Conservation (phyloP, 1,139 yeast genomes). For the Entelexis sorbosivorans region DNA sequence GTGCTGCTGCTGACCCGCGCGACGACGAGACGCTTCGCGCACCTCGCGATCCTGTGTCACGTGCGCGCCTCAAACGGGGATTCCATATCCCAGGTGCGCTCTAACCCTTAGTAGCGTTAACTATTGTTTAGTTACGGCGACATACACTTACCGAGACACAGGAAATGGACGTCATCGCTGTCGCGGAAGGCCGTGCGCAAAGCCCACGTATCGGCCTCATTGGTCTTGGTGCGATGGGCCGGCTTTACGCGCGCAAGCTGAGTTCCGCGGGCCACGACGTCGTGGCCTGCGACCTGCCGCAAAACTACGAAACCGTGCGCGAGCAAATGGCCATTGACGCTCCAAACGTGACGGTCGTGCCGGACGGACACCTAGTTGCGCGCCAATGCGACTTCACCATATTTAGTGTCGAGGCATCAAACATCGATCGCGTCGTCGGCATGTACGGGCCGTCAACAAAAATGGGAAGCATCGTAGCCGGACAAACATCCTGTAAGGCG, state of each 20-base stretch:
- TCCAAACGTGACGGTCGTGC: conserved; percentile 44
- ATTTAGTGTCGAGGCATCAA: conserved; percentile 41
- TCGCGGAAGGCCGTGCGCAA: background rate
- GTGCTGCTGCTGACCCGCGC: too few relatives aligned
- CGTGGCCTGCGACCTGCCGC: conserved; percentile 82
- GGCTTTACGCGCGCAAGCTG: conserved; percentile 67
- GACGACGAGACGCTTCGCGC: too few relatives aligned
- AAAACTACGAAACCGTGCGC: conserved; percentile 41
- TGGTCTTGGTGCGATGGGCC: conserved; percentile 96
- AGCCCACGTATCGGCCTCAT: conserved; percentile 56
- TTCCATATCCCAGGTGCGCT: too few relatives aligned
- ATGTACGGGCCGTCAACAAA: conserved; percentile 80
- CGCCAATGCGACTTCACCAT: conserved; percentile 33
- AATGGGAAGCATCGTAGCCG: conserved; percentile 86
- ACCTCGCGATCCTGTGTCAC: too few relatives aligned
- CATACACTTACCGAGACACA: too few relatives aligned
- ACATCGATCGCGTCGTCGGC: conserved; percentile 58
- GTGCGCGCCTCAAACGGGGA: too few relatives aligned
- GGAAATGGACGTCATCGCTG: background rate
- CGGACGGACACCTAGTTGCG: conserved; percentile 75
- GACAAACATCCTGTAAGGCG: conserved; percentile 89
- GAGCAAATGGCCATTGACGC: conserved; percentile 32
- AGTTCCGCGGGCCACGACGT: conserved; percentile 82
- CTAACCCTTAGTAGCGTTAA: too few relatives aligned
- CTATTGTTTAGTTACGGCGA: too few relatives aligned